Percentiles rank a stretch among this genome's conserved stretches.
phyloP scores from a whole-genome alignment of 495 filamentous ascomycete genomes.

The Penicillium robsamsonii region DNA sequence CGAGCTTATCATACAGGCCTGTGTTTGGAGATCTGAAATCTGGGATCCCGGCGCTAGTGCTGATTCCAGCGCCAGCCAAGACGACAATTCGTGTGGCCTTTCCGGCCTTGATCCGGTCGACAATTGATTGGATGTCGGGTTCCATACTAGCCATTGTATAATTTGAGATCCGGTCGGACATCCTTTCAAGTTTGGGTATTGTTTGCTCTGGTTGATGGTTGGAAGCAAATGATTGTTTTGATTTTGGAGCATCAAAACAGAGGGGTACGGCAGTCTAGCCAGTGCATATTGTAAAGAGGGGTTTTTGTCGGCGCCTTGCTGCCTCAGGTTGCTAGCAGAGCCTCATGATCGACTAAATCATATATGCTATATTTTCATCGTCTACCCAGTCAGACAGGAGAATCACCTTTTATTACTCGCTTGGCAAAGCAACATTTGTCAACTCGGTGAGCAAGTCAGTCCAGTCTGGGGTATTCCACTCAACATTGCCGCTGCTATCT shows the following conservation, averaged over 20 bases:
- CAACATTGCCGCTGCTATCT: conserved; percentile 27
- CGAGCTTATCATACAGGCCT: conserved; percentile 79
- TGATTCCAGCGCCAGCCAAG: conserved; percentile 33
- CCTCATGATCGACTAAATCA: not conserved
- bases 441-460: conserved; percentile 35
- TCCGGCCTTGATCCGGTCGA: conserved; percentile 19
- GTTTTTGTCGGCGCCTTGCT: not conserved
- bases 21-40: conserved; percentile 75
- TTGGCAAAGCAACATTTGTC: conserved; percentile 21
- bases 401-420: conserved; percentile 5
- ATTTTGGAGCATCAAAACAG: conserved; percentile 1
- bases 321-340: not conserved
- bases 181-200: not conserved
- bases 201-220: not conserved
- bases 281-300: no score
- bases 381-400: not conserved
- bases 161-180: not conserved
- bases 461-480: conserved; percentile 31
- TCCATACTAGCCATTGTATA: not conserved
- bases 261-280: not conserved
- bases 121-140: conserved; percentile 14
- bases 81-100: conserved; percentile 24
- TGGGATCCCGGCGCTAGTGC: conserved; percentile 68
- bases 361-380: not conserved
- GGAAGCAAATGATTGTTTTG: not conserved